Conservation (phyloP, 2,329 filamentous ascomycete genomes). For the Penicillium sp. region DNA sequence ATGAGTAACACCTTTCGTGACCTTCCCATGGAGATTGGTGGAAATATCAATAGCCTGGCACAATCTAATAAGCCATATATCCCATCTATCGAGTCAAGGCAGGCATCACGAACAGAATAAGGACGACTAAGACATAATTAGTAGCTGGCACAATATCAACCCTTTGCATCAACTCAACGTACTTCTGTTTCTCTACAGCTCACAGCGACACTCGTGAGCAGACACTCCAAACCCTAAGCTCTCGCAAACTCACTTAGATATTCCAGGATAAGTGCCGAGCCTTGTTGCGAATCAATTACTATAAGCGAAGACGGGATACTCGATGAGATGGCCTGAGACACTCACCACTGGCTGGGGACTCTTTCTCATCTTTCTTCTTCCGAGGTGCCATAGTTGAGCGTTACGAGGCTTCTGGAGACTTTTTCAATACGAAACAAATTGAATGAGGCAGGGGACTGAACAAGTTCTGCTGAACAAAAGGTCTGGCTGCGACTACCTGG, state of each 20-base stretch:
- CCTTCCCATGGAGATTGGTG: conserved; percentile 58
- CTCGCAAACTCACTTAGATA: conserved; percentile 47
- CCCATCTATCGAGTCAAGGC: not conserved
- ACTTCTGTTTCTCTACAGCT: conserved; percentile 14
- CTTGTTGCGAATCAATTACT: conserved; percentile 18
- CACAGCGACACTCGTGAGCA: not conserved
- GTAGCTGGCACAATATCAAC: not conserved
- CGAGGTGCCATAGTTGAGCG: conserved; percentile 42
- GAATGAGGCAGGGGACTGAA: not conserved
- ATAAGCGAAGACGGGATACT: not conserved
- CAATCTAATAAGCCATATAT: not conserved
- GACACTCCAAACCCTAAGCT: not conserved
- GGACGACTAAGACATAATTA: conserved; percentile 40
- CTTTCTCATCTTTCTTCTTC: conserved; percentile 35
- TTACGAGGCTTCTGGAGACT: no score
- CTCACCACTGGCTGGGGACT: conserved; percentile 29
- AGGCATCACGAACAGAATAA: conserved; percentile 44
- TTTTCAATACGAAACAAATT: not conserved
- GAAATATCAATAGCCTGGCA: conserved; percentile 55
- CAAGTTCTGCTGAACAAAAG: not conserved
- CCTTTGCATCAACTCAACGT: not conserved
- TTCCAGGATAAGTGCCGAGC: conserved; percentile 44
- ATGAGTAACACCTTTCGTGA: conserved; percentile 48
- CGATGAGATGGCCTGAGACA: not conserved
- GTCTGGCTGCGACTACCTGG: not conserved